Evolutionary conservation across 805 yeast genomes (phyloP).

Genomic region (Saturnispora bothae): DNA sequence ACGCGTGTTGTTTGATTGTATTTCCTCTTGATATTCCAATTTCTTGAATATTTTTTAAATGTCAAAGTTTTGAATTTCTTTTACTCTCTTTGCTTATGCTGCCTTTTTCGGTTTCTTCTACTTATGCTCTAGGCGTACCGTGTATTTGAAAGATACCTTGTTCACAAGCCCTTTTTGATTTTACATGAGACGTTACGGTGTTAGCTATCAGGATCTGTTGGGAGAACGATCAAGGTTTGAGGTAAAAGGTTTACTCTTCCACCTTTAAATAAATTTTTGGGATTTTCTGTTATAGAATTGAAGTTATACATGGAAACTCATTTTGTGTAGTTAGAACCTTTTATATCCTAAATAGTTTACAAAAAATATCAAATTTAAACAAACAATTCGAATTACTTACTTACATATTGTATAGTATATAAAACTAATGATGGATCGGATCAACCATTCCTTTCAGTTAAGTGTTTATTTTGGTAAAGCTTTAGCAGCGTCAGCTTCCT

Average conservation of each 20-base stretch:
- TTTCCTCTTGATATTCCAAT: no score
- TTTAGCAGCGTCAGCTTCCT: constrained; percentile 28
- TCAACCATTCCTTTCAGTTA: no score
- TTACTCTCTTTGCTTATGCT: not conserved
- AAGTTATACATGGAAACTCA: no score
- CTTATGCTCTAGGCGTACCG: constrained; percentile 51
- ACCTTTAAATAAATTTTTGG: no score
- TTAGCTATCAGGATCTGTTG: constrained; percentile 44
- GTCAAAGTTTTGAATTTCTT: not conserved
- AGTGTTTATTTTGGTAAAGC: constrained; percentile 25
- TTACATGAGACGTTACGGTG: constrained; percentile 45
- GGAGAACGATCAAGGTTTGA: not conserved
- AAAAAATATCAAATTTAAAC: not conserved
- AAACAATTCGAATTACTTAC: no score
- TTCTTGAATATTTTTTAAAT: not conserved
- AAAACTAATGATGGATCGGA: no score
- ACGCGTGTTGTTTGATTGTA: no score
- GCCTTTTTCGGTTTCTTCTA: not conserved
- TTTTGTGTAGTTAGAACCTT: no score
- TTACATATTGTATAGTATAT: no score
- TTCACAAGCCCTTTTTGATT: constrained; percentile 11
- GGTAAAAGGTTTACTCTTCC: not conserved
- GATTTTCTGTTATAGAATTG: no score
- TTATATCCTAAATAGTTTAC: not conserved
- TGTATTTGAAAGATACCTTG: constrained; percentile 28